These are phyloP conservation scores for Mallotus nudiflorus DNA, from an alignment of 345 rosid genomes.

Conservation along the genomic window DNA sequence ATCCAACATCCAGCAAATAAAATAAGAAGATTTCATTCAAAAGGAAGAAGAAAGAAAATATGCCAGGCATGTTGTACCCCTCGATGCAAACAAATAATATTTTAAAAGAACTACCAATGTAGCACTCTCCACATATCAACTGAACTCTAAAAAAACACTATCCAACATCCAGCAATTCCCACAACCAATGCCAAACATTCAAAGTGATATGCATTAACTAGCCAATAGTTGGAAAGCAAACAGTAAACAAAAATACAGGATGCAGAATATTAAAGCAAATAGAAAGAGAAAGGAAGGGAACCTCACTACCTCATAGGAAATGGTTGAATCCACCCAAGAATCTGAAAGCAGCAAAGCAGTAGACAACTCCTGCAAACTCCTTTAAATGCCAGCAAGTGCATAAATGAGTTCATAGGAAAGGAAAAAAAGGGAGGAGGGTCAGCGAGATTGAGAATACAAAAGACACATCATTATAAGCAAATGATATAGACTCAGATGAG, in stretches of 20 bases:
- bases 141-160: neutral
- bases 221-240: neutral
- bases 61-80: neutral
- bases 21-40: neutral
- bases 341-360: slow-evolving; percentile 41
- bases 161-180: neutral
- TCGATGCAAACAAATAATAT: neutral
- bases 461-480: neutral
- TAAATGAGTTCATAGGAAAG: slow-evolving; percentile 12
- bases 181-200: neutral
- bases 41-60: neutral
- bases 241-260: neutral
- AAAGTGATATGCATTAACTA: neutral
- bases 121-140: neutral
- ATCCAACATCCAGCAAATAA: neutral
- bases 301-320: slow-evolving; percentile 39
- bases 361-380: slow-evolving; percentile 85
- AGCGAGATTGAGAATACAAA: neutral
- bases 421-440: neutral
- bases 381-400: slow-evolving; percentile 36
- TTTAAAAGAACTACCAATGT: neutral
- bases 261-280: neutral
- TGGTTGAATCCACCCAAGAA: slow-evolving; percentile 32
- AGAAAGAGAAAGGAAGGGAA: neutral
- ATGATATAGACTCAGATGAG: neutral